Evolutionary conservation across 2,329 filamentous ascomycete species (phyloP), one percentile per base, ranked within the genome.

Genomic region (Penicillium sp.): DNA sequence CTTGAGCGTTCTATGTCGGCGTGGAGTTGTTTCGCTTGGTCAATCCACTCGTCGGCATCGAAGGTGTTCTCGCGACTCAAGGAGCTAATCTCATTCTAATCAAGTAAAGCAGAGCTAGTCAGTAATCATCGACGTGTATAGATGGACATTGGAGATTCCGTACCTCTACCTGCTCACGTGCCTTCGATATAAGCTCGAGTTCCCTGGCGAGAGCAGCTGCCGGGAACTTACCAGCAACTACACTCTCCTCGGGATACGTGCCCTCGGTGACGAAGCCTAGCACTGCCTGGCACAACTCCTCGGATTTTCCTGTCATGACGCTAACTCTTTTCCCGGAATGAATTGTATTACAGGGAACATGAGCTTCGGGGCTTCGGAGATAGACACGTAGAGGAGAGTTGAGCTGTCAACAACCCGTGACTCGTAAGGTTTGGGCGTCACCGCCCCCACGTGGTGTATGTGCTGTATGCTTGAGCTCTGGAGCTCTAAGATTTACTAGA

Each of bases 31-130:
- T 90, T 90, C 46, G 92, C 91, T 72, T 94, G 90, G 50, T 81
- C 78, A 55, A 95, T 89, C 93, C 93, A 97, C 50, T 87, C 84
- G 69, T 91, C 89, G 49, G 96, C 88, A 67, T 95, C 89, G 38
- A 87, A 84, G 55, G 87, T 89, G 18, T 86, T 89, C 62, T 91
- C 86, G 68, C 86, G 84, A 73, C 92, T 95, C 59, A 94, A 84
- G 22, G 79, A 74, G 61, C 87, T 88, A 56, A 97, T 88, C 66
- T 95, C 87, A 57, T 82, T 76, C 86, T 89, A 65, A 45, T 40
- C 16, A 32, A 37, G n/a, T 31, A 29, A 42, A 22, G 18, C 5
- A 45, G 34, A 3, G 18, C 61, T 40, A 59, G 61, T 59, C 58
- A 61, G 50, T 49, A n/a, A 8, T 37, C 11, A 39, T 3, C 1